Base-by-base conservation (phyloP, 306 rosid genomes). In the Rosa chinensis region DNA sequence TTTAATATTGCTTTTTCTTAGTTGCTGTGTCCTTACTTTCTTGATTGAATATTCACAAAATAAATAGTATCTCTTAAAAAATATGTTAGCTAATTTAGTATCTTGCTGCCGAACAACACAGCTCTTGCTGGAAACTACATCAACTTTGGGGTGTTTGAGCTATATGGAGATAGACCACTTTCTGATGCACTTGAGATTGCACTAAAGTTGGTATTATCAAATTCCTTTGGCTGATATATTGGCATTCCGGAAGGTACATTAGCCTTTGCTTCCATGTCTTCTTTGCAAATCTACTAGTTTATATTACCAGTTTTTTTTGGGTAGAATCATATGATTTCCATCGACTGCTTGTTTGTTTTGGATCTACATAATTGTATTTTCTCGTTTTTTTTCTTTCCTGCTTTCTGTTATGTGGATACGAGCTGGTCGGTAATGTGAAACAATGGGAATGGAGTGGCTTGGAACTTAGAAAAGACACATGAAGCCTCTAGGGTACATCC, bases 101-200 rank as follows among this genome's bases (percentile, higher is more conserved):
- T 80, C 21, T 82, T 59, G 20, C 78, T 39, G 10, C 66, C 72
- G 3, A 32, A 32, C 37, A 32, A 72, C 89, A 90, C 91, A 95
- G 99, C 97, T 68, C 98, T 95, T 83, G 82, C 96, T 80, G 99
- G 99, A 84, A 95, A 95, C 75, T 95, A 95, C 84, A 97, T 92
- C 83, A 95, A 95, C 92, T 92, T 95, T 81, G 99, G 99, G 28
- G 99, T 92, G 76, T 92, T 95, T 89, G 99, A 95, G 78, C 87
- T 95, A 77, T 95, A 95, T 61, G 99, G 97, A 40, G 99, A 95
- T 82, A 86, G 92, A 85, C 97, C 99, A 52, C 92, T 92, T 75
- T 88, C 97, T 64, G 97, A 95, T 63, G 99, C 86, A 12, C 95
- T 92, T 50, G 97, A 92, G 84, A 89, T 93, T 86, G 89, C 97